Evolutionary conservation across 208 protist genomes (phyloP).

Genomic region (Leishmania aethiopica): DNA sequence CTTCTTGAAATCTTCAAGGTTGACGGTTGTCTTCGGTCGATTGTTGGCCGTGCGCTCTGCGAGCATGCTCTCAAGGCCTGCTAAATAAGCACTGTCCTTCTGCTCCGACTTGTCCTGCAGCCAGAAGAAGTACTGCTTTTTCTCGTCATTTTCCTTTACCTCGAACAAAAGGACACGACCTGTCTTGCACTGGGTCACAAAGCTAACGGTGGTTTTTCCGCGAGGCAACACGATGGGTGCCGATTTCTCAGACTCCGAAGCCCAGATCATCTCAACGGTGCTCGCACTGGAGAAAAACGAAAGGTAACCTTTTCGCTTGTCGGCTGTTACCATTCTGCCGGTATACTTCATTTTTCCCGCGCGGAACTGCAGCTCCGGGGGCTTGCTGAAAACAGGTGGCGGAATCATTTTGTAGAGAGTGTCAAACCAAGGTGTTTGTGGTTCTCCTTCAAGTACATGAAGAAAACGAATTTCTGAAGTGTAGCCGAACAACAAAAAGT

Average conservation of each 20-base stretch:
- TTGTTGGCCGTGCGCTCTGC: slow-evolving; percentile 8
- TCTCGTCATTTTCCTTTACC: slow-evolving; percentile 26
- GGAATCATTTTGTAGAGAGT: slow-evolving; percentile 29
- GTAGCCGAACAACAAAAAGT: neutral
- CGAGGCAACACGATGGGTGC: slow-evolving; percentile 24
- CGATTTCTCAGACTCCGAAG: slow-evolving; percentile 22
- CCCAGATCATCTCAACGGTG: slow-evolving; percentile 59
- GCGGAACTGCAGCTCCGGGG: slow-evolving; percentile 57
- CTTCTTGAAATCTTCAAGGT: slow-evolving; percentile 60
- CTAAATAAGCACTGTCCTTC: slow-evolving; percentile 60
- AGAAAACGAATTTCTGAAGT: neutral
- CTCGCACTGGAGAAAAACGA: slow-evolving; percentile 44
- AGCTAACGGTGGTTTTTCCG: slow-evolving; percentile 35
- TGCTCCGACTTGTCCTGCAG: slow-evolving; percentile 82
- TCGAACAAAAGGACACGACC: slow-evolving; percentile 78
- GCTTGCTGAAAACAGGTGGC: slow-evolving; percentile 28
- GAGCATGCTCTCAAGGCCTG: slow-evolving; percentile 48
- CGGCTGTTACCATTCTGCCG: slow-evolving; percentile 61
- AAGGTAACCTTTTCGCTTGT: slow-evolving; percentile 54
- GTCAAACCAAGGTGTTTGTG: neutral
- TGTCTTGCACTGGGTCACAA: slow-evolving; percentile 74
- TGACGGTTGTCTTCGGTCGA: slow-evolving; percentile 21
- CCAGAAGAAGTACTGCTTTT: slow-evolving; percentile 77
- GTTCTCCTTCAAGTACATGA: neutral
- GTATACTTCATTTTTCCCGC: slow-evolving; percentile 73